A percentile compares a stretch with the other conserved stretches of the same genome.
These are phyloP conservation scores for Cyberlindnera subsufficiens DNA, from an alignment of 805 yeast genomes.

Conservation along the genomic window DNA sequence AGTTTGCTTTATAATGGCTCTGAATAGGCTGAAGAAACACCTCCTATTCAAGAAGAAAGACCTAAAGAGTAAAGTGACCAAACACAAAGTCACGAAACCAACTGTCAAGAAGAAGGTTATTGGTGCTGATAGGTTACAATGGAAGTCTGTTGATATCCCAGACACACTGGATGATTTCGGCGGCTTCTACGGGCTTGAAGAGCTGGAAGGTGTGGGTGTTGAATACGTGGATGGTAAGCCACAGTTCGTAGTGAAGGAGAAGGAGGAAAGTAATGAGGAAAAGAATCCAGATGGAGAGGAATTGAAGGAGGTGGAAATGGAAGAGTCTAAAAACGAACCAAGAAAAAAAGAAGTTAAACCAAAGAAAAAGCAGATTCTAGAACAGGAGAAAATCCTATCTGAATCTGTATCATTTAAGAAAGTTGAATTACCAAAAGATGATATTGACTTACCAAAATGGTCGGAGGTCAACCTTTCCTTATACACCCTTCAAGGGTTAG, in stretches of 20 bases:
- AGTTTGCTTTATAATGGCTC: slow-evolving; percentile 7
- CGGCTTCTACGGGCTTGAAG: slow-evolving; percentile 91
- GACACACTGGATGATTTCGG: slow-evolving; percentile 82
- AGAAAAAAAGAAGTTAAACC: slow-evolving; percentile 20
- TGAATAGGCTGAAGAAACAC: slow-evolving; percentile 7
- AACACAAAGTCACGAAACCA: slow-evolving; percentile 3
- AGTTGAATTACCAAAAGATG: slow-evolving; percentile 28
- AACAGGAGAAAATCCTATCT: slow-evolving; percentile 14
- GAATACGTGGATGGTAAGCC: slow-evolving; percentile 65
- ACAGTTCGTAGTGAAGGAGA: slow-evolving; percentile 43
- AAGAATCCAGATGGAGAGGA: slow-evolving; percentile 17
- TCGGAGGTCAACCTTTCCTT: slow-evolving; percentile 40
- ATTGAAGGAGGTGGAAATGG: neutral
- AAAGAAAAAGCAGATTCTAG: slow-evolving; percentile 12
- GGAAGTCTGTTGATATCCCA: slow-evolving; percentile 83
- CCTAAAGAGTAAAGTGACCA: slow-evolving; percentile 2
- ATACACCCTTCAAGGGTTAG: slow-evolving; percentile 57
- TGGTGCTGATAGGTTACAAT: slow-evolving; percentile 46
- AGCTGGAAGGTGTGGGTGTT: slow-evolving; percentile 88
- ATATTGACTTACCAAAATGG: slow-evolving; percentile 60
- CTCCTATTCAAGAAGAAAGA: slow-evolving; percentile 6
- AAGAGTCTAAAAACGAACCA: slow-evolving; percentile 12
- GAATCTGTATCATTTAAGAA: slow-evolving; percentile 19
- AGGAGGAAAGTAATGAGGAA: slow-evolving; percentile 16
- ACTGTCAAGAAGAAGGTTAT: slow-evolving; percentile 26